phyloP scores from a whole-genome alignment of 164 flowering plant genomes.

The Cinnamomum micranthum region DNA sequence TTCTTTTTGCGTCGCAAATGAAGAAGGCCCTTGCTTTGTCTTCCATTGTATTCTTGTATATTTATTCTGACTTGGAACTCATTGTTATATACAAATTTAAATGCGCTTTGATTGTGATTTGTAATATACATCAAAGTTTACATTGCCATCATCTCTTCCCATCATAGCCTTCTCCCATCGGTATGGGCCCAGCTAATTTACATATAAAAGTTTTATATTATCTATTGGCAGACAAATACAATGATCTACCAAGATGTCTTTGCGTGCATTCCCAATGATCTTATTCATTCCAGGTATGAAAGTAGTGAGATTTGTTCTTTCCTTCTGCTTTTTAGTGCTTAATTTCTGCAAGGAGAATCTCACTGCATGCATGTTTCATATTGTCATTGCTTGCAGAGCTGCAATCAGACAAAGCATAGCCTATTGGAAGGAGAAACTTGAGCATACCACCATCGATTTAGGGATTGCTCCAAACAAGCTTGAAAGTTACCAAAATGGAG shows the following conservation, averaged over 20 bases:
- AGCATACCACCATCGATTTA: slow-evolving; percentile 86
- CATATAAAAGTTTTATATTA: background rate
- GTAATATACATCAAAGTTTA: too few relatives aligned
- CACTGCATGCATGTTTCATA: background rate
- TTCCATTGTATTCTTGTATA: too few relatives aligned
- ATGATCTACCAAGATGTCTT: slow-evolving; percentile 88
- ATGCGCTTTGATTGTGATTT: too few relatives aligned
- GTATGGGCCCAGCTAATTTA: too few relatives aligned
- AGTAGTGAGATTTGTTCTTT: background rate
- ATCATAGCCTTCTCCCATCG: too few relatives aligned
- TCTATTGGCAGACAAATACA: slow-evolving; percentile 63
- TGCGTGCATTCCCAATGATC: slow-evolving; percentile 89
- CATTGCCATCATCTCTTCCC: too few relatives aligned
- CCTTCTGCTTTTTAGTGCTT: background rate
- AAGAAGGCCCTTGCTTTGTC: too few relatives aligned
- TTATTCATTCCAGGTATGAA: slow-evolving; percentile 77
- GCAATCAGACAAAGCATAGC: slow-evolving; percentile 69
- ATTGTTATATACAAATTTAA: too few relatives aligned
- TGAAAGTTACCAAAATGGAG: slow-evolving; percentile 67
- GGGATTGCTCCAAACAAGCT: slow-evolving; percentile 85
- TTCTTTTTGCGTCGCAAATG: too few relatives aligned
- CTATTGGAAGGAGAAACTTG: slow-evolving; percentile 69
- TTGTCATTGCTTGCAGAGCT: slow-evolving; percentile 34
- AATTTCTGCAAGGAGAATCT: background rate
- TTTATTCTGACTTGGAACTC: too few relatives aligned